Evolutionary conservation across 306 rosid genomes (phyloP).

Genomic region (Rosa persica): DNA sequence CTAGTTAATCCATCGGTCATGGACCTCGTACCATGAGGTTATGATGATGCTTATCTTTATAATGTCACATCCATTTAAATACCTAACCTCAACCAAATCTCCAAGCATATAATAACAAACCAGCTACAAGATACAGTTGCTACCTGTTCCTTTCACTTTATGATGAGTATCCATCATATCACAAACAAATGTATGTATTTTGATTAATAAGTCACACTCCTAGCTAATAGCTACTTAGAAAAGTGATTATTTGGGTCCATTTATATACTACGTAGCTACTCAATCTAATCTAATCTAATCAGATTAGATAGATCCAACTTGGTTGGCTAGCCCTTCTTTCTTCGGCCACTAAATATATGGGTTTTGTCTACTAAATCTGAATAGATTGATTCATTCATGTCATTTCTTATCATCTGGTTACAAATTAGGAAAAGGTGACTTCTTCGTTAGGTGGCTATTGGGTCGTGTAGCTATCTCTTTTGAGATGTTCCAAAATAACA

Average conservation of each 20-base stretch:
- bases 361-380: neutral
- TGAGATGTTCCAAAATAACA: neutral
- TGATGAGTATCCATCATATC: constrained; percentile 27
- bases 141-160: constrained; percentile 16
- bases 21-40: constrained; percentile 47
- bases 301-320: neutral
- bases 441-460: neutral
- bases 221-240: neutral
- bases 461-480: neutral
- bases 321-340: neutral
- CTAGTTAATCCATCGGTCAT: neutral
- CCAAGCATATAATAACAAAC: constrained; percentile 36
- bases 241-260: constrained; percentile 4
- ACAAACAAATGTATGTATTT: neutral
- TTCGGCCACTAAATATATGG: neutral
- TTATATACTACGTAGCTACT: neutral
- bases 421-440: neutral
- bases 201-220: neutral
- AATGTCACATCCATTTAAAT: constrained; percentile 34
- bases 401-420: neutral
- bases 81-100: constrained; percentile 53
- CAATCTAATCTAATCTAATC: neutral
- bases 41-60: constrained; percentile 30
- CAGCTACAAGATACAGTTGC: constrained; percentile 21
- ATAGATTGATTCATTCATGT: neutral